A percentile compares a stretch with the other conserved stretches of the same genome.
Conservation (phyloP, 164 flowering plant genomes). For the Euptelea pleiosperma region DNA sequence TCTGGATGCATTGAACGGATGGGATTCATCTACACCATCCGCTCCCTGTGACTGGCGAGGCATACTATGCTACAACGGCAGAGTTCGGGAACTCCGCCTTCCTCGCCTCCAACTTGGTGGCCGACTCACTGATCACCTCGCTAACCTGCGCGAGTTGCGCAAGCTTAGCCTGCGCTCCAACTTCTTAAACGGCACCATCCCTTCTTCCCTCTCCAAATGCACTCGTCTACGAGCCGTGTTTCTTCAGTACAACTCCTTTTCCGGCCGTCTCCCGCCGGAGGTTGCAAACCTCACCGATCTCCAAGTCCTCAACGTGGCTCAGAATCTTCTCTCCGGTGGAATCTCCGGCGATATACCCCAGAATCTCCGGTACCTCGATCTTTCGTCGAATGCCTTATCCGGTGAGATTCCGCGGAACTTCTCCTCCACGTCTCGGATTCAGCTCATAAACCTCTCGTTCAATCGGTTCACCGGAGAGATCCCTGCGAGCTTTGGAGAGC, state of each 20-base stretch:
- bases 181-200: slow-evolving; percentile 39
- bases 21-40: slow-evolving; percentile 60
- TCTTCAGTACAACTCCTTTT: slow-evolving; percentile 46
- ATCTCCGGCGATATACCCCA: slow-evolving; percentile 28
- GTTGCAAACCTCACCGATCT: slow-evolving; percentile 31
- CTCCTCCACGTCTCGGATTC: slow-evolving; percentile 33
- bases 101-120: slow-evolving; percentile 71
- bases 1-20: slow-evolving; percentile 56
- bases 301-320: slow-evolving; percentile 39
- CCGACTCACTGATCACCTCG: slow-evolving; percentile 32
- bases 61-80: slow-evolving; percentile 41
- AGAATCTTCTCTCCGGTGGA: slow-evolving; percentile 39
- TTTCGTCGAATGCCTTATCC: slow-evolving; percentile 60
- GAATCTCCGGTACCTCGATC: slow-evolving; percentile 38
- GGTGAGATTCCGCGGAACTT: slow-evolving; percentile 52
- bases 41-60: slow-evolving; percentile 99
- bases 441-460: slow-evolving; percentile 62
- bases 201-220: slow-evolving; percentile 36
- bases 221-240: slow-evolving; percentile 37
- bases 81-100: slow-evolving; percentile 73
- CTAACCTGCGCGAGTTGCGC: slow-evolving; percentile 45
- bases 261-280: slow-evolving; percentile 41
- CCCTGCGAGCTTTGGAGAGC: slow-evolving; percentile 61
- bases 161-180: slow-evolving; percentile 70
- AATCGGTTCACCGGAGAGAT: slow-evolving; percentile 59